Conservation (phyloP, 1,139 yeast genomes). For the Yamadazyma trypodendri region DNA sequence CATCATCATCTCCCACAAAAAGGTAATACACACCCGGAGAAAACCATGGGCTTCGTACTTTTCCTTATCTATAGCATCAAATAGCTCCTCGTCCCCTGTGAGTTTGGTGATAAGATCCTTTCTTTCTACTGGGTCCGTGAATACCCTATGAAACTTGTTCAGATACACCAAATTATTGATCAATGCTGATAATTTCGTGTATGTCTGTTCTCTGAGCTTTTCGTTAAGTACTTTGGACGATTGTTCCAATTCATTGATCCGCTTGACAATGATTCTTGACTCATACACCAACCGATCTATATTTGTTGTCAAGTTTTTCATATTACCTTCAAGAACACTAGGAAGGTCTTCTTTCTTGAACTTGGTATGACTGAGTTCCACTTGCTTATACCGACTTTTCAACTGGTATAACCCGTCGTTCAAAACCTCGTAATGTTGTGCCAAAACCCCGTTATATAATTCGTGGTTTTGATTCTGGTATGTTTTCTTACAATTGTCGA, state of each 20-base stretch:
- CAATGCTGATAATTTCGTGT: constrained; percentile 26
- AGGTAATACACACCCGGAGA: constrained; percentile 25
- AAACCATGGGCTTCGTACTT: constrained; percentile 10
- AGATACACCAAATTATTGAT: constrained; percentile 38
- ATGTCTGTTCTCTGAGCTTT: constrained; percentile 30
- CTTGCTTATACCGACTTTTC: constrained; percentile 26
- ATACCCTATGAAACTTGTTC: constrained; percentile 34
- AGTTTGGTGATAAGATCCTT: constrained; percentile 27
- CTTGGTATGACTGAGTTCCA: constrained; percentile 29
- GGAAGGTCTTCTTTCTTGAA: constrained; percentile 34
- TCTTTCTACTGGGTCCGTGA: constrained; percentile 28
- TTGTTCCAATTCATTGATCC: constrained; percentile 81
- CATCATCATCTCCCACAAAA: constrained; percentile 31
- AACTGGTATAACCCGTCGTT: constrained; percentile 34
- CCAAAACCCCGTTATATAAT: constrained; percentile 13
- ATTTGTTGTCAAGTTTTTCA: constrained; percentile 64
- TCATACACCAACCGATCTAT: constrained; percentile 82
- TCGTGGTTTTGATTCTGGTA: constrained; percentile 10
- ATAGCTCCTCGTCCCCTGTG: constrained; percentile 15
- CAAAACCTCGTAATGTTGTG: constrained; percentile 26
- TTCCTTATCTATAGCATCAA: constrained; percentile 5
- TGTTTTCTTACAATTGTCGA: constrained; percentile 20
- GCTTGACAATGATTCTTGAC: constrained; percentile 64
- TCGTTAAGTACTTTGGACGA: constrained; percentile 50
- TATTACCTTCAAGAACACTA: constrained; percentile 43